Base-by-base conservation (phyloP, 192 early-diverging fungal species). In the Backusella sp. region DNA sequence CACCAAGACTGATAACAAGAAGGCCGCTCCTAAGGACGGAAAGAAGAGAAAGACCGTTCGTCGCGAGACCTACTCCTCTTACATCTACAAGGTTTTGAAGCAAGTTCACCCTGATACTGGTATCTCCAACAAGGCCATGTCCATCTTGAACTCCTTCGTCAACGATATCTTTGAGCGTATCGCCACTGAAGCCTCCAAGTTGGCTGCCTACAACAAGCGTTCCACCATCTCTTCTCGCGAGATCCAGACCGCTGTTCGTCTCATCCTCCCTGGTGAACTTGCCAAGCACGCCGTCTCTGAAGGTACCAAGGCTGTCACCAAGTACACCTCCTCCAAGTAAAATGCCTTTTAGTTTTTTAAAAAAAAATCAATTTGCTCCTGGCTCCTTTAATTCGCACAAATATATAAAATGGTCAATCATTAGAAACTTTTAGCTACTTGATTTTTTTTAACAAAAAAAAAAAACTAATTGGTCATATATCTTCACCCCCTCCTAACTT, bases 51-150 rank as follows among this genome's bases (percentile, higher is more conserved):
- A 93, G 84, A 87, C 85, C 78, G 82, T 84, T 77, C 89, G 94
- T 78, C 93, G 93, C 79, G 94, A 97, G 85, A 96, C 95, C 72
- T 96, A 94, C 92, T 92, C 92, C 68, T 92, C 94, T 78, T 97
- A 97, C 89, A 96, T 97, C 88, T 97, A 96, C 92, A 96, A 96
- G 88, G 95, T 98, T 66, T 86, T 97, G 74, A 97, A 97, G 88
- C 96, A 98, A 85, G 95, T 97, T 70, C 96, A 98, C 89, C 96
- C 96, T 72, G 96, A 97, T 80, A 96, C 94, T 44, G 95, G 96
- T 86, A 96, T 98, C 86, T 97, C 96, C 76, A 96, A 96, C 92
- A 96, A 96, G 89, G 95, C 96, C 86, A 98, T 98, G 96, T 94
- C 92, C 46, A 96, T 96, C 86, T 88, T 95, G 83, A 97, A 98